Conservation (phyloP, 495 filamentous ascomycete species). For the Penicillium daleae region DNA sequence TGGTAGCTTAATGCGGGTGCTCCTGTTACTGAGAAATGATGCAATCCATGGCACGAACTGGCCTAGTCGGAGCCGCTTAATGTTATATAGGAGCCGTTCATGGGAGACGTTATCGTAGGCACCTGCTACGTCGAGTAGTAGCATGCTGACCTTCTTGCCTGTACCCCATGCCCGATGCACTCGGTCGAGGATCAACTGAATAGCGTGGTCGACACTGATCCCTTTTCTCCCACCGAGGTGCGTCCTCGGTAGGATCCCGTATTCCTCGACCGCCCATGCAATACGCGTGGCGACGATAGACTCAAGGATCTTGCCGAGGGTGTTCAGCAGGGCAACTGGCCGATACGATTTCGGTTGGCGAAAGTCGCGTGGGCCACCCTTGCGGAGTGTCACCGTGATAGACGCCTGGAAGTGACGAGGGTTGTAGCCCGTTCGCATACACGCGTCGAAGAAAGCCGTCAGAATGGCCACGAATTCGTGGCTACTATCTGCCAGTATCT, state of each 20-base stretch:
- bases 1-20: constrained; percentile 7
- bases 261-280: constrained; percentile 13
- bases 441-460: constrained; percentile 30
- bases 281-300: constrained; percentile 22
- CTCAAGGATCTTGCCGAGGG: constrained; percentile 32
- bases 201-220: constrained; percentile 20
- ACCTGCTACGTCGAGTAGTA: constrained; percentile 29
- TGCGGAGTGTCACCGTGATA: constrained; percentile 25
- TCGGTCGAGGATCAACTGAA: constrained; percentile 23
- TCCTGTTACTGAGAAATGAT: constrained; percentile 2
- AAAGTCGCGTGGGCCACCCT: constrained; percentile 27
- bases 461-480: constrained; percentile 1
- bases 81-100: constrained; percentile 27
- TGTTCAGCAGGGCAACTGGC: constrained; percentile 34
- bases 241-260: constrained; percentile 14
- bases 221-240: constrained; percentile 27
- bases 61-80: constrained; percentile 13
- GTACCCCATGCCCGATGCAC: constrained; percentile 28
- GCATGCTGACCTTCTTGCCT: constrained; percentile 5
- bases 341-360: constrained; percentile 24
- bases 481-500: constrained; percentile 10
- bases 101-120: constrained; percentile 39
- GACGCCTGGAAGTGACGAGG: constrained; percentile 24
- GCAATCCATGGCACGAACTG: background rate
- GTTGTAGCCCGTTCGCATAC: constrained; percentile 25